Percentiles rank a stretch among this genome's conserved stretches.
Conservation (phyloP, 2,329 filamentous ascomycete species). For the Capronia americana region DNA sequence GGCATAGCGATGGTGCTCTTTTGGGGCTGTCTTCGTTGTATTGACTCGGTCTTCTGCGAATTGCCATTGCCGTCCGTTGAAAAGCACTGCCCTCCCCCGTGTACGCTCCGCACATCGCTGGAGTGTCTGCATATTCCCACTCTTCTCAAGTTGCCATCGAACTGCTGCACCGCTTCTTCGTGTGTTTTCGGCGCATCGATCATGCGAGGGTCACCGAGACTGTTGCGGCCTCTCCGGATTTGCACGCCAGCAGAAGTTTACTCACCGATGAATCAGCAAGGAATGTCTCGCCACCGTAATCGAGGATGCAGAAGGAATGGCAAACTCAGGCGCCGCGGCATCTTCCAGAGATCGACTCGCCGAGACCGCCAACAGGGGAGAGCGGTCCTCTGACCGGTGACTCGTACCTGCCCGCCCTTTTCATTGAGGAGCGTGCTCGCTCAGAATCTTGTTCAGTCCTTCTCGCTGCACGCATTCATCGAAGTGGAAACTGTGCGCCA, state of each 20-base stretch:
- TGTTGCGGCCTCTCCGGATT: background rate
- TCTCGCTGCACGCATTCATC: slow-evolving; percentile 61
- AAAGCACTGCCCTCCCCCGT: background rate
- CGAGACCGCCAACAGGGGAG: background rate
- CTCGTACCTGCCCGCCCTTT: background rate
- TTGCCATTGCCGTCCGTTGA: background rate
- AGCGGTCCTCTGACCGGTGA: background rate
- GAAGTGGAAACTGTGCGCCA: slow-evolving; percentile 61
- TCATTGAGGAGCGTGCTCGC: slow-evolving; percentile 47
- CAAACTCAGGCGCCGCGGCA: background rate
- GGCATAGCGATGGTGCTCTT: background rate
- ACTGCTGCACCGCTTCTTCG: background rate
- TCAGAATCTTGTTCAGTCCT: slow-evolving; percentile 58
- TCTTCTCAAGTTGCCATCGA: background rate
- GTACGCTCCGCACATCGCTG: background rate
- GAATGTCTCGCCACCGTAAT: background rate
- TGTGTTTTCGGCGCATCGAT: background rate
- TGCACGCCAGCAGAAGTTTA: background rate
- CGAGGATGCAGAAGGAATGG: background rate
- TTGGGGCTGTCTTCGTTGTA: background rate
- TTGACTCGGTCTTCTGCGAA: background rate
- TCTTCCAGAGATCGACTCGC: background rate
- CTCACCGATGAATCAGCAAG: slow-evolving; percentile 11
- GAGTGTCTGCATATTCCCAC: background rate
- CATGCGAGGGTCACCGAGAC: background rate